These are phyloP conservation scores for Platanthera zijinensis DNA, from an alignment of 106 monocot species.

Conservation along the genomic window DNA sequence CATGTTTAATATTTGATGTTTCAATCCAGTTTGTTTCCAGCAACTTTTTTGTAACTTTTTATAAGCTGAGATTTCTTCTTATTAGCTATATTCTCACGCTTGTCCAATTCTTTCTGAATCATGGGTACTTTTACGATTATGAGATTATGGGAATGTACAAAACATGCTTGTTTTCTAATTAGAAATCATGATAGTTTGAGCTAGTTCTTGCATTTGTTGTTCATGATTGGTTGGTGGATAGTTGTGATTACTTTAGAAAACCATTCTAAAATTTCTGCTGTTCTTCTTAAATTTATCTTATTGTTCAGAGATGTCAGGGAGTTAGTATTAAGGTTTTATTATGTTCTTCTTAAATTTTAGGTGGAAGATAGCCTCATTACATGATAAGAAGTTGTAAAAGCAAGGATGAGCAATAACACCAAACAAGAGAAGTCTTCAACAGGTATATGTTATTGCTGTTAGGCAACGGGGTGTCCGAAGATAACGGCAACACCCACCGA, in stretches of 20 bases:
- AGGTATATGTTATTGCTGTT: conserved; percentile 1
- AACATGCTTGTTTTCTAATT: too few relatives aligned
- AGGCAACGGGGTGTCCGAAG: too few relatives aligned
- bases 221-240: background rate
- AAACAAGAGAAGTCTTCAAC: conserved; percentile 1
- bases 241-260: background rate
- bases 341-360: conserved; percentile 2
- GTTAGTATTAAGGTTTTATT: background rate
- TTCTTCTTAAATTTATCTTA: background rate
- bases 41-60: too few relatives aligned
- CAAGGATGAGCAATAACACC: background rate
- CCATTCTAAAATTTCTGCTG: background rate
- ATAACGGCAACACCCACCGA: too few relatives aligned
- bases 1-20: too few relatives aligned
- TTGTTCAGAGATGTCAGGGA: background rate
- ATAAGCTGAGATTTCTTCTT: too few relatives aligned
- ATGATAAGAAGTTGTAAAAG: background rate
- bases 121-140: too few relatives aligned
- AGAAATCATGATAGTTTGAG: background rate
- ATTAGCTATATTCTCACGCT: too few relatives aligned
- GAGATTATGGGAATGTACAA: too few relatives aligned
- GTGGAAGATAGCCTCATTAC: background rate
- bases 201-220: background rate
- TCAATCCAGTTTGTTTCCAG: too few relatives aligned
- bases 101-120: too few relatives aligned